Percentiles rank a stretch among this genome's conserved stretches.
These are phyloP conservation scores for Ophiostoma pallidulum DNA, from an alignment of 2,329 filamentous ascomycete genomes.

Conservation along the genomic window DNA sequence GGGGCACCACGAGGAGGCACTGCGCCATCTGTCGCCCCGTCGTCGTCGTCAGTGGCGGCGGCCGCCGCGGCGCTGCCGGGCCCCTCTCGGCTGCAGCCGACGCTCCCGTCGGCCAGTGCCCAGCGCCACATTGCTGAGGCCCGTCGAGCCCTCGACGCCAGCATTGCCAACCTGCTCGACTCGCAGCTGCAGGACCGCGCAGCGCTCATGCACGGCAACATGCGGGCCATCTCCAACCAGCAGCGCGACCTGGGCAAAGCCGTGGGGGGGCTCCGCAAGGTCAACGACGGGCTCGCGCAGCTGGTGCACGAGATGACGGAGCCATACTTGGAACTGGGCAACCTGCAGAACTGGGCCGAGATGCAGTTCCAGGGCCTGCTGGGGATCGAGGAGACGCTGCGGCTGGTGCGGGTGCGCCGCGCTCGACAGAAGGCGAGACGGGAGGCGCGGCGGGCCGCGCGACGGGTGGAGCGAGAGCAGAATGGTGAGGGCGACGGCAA, in stretches of 20 bases:
- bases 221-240: constrained; percentile 54
- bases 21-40: too few relatives aligned
- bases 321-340: constrained; percentile 66
- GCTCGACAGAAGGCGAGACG: constrained; percentile 1
- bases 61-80: not conserved
- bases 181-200: constrained; percentile 59
- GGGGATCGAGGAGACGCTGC: constrained; percentile 54
- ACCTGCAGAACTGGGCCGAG: constrained; percentile 83
- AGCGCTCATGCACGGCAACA: constrained; percentile 58
- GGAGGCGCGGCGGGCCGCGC: constrained; percentile 10
- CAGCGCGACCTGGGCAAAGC: constrained; percentile 55
- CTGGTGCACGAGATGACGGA: constrained; percentile 53
- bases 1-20: too few relatives aligned
- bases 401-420: constrained; percentile 36
- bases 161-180: constrained; percentile 62
- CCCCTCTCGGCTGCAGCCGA: constrained; percentile 20
- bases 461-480: not conserved
- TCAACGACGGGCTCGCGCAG: constrained; percentile 56
- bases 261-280: constrained; percentile 49
- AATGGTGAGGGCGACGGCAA: not conserved
- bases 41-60: not conserved
- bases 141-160: constrained; percentile 49
- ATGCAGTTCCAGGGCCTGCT: constrained; percentile 62
- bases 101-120: constrained; percentile 33
- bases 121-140: constrained; percentile 45